phyloP scores from a whole-genome alignment of 2,329 filamentous ascomycete genomes.

The Sclerotinia subarctica region DNA sequence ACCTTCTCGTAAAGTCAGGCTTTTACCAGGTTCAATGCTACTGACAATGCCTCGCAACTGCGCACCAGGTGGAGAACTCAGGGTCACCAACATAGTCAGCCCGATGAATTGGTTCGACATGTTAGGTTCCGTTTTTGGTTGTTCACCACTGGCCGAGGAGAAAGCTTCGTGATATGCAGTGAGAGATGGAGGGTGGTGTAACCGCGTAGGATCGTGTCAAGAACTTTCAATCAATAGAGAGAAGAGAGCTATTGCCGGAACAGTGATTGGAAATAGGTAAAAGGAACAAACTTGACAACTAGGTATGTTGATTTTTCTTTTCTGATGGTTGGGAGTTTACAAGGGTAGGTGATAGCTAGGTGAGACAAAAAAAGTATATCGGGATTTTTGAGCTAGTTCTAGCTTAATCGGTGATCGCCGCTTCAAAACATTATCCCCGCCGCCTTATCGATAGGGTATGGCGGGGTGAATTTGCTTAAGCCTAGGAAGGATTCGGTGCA shows the following conservation, averaged over 20 bases:
- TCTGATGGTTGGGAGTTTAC: constrained; percentile 14
- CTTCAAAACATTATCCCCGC: constrained; percentile 4
- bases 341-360: constrained; percentile 17
- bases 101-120: constrained; percentile 40
- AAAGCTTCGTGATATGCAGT: constrained; percentile 10
- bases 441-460: constrained; percentile 26
- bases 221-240: background rate
- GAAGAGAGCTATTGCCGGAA: background rate
- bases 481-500: background rate
- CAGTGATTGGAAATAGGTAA: background rate
- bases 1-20: constrained; percentile 40
- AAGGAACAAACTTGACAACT: constrained; percentile 5
- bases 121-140: constrained; percentile 23
- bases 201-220: background rate
- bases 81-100: constrained; percentile 40
- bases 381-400: background rate
- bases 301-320: constrained; percentile 6
- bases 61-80: constrained; percentile 37
- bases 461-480: constrained; percentile 9
- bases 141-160: constrained; percentile 18
- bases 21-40: constrained; percentile 38
- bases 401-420: constrained; percentile 1
- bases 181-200: constrained; percentile 16
- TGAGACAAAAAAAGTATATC: constrained; percentile 16
- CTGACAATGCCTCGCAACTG: constrained; percentile 38